Evolutionary conservation across 148 eudicot species (phyloP), one percentile per base, ranked within the genome.

Genomic region (Amaranthus palmeri): DNA sequence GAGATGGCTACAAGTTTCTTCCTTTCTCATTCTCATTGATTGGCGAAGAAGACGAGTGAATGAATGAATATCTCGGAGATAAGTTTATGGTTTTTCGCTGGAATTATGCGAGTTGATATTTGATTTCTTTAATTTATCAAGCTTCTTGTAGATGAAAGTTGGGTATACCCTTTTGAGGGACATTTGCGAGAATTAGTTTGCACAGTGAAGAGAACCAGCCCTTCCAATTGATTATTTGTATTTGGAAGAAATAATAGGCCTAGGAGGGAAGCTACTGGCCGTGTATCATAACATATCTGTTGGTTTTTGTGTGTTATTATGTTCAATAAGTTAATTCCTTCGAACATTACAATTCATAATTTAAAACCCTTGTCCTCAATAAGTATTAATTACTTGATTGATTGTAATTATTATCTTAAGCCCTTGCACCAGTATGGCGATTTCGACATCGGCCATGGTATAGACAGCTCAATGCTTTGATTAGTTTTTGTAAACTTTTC

Each of bases 1-100:
- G 98, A 71, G 91, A 91, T 62, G 98, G 98, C 43, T 93, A 90
- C 88, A 87, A 90, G 79, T 93, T 93, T 67, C 58, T 45, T 58
- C 98, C 98, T 8, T 90, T 88, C 79, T 74, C 96, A 59, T 93
- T 87, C 72, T 69, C 80, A n/a, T 80, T 77, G 73, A 47, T 85
- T 47, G 79, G 61, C 25, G 85, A 83, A 14, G 92, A 90, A 72
- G 96, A 93, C 13, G 96, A 90, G 43, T 80, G 72, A 80, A 36
- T 51, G 46, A 69, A 46, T 61, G 51, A 50, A 5, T 65, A 54
- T 65, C 4, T 68, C 55, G 42, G 11, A 49, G 8, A 54, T 53
- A 61, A 25, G 53, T 51, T 14, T 63, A 6, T 10, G 59, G 51
- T 53, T 43, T 65, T 69, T 18, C 61, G n/a, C n/a, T 70, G 13